Conservation (phyloP, 345 rosid genomes). For the Lagerstroemia speciosa region DNA sequence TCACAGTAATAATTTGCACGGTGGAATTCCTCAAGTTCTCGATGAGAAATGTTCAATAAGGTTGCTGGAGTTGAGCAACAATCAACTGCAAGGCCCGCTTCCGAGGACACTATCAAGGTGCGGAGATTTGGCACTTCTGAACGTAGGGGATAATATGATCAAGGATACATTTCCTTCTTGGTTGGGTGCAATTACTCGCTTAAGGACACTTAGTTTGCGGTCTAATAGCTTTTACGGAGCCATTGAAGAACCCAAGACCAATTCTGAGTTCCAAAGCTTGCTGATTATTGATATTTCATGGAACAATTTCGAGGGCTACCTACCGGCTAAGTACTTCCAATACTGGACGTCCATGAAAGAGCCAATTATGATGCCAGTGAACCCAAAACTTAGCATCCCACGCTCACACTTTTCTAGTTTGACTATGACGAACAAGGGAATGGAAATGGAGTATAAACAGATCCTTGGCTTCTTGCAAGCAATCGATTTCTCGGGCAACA, state of each 20-base stretch:
- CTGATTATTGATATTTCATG: constrained; percentile 11
- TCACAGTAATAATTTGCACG: not conserved
- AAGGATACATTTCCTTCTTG: constrained; percentile 16
- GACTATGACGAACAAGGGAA: constrained; percentile 2
- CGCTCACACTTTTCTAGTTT: not conserved
- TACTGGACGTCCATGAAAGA: not conserved
- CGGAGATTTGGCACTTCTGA: not conserved
- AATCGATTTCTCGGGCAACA: constrained; percentile 10
- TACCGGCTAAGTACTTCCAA: not conserved
- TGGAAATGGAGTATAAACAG: not conserved
- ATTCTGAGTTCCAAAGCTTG: constrained; percentile 3
- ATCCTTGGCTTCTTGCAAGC: not conserved
- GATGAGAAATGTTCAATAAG: not conserved
- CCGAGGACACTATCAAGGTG: not conserved
- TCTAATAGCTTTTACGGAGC: constrained; percentile 4
- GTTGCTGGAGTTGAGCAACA: constrained; percentile 1
- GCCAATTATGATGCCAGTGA: not conserved
- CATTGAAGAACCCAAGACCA: not conserved
- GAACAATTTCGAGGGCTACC: not conserved
- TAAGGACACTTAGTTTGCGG: constrained; percentile 5
- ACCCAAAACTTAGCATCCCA: no score
- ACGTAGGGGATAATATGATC: constrained; percentile 12
- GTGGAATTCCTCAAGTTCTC: not conserved
- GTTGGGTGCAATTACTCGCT: constrained; percentile 13
- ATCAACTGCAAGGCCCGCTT: not conserved